Evolutionary conservation across 169 alveolate species (phyloP).

Genomic region (Plasmodium ovale): DNA sequence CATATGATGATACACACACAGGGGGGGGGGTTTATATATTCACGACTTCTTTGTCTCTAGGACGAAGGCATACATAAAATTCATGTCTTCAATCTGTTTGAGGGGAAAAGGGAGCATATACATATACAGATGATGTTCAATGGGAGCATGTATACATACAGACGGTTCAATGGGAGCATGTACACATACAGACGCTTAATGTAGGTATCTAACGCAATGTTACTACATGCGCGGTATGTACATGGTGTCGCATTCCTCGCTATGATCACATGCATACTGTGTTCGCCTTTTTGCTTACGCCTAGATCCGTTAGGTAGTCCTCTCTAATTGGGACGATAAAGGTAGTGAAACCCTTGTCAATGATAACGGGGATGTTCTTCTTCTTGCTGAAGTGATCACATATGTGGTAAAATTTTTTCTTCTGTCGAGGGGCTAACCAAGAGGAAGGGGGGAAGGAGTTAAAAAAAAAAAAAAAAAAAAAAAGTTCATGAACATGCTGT

Average conservation of each 20-base stretch:
- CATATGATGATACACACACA: background rate
- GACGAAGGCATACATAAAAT: constrained; percentile 59
- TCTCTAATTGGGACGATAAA: constrained; percentile 56
- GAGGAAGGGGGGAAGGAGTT: too few relatives aligned
- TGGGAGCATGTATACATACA: background rate
- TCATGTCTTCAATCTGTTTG: constrained; percentile 33
- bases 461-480: background rate
- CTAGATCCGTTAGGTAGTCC: constrained; percentile 45
- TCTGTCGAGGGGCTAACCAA: constrained; percentile 28
- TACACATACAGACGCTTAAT: background rate
- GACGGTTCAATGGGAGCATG: background rate
- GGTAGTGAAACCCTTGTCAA: constrained; percentile 7
- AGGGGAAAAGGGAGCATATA: background rate
- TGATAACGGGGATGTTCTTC: constrained; percentile 51
- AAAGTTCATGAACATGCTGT: background rate
- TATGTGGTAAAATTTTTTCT: constrained; percentile 36
- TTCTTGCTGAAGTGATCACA: constrained; percentile 62
- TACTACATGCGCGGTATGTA: too few relatives aligned
- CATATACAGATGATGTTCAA: too few relatives aligned
- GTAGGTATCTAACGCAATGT: background rate
- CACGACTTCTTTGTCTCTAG: constrained; percentile 27
- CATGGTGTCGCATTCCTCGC: too few relatives aligned
- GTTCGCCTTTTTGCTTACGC: constrained; percentile 6
- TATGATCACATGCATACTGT: background rate
- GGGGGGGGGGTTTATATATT: background rate